A percentile compares a stretch with the other conserved stretches of the same genome.
phyloP scores from a whole-genome alignment of 371 early-diverging fungal species.

The Mucor circinelloides region DNA sequence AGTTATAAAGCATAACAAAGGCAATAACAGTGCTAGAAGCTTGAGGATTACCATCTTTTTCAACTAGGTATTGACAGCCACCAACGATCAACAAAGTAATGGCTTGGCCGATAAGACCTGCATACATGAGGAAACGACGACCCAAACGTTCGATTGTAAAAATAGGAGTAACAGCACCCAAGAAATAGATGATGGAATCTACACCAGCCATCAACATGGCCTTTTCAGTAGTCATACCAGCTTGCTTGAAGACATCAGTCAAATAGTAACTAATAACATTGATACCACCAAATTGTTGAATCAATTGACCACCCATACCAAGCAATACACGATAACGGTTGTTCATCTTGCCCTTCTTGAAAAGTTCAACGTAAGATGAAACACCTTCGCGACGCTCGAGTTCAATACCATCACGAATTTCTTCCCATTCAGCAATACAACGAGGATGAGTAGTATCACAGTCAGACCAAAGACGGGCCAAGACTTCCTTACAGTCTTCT shows the following conservation, averaged over 20 bases:
- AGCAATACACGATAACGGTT: slow-evolving; percentile 46
- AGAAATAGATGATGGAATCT: slow-evolving; percentile 46
- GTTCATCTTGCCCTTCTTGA: slow-evolving; percentile 42
- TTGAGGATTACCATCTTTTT: slow-evolving; percentile 21
- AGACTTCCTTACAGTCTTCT: slow-evolving; percentile 41
- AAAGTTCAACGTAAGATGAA: slow-evolving; percentile 46
- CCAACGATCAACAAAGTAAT: slow-evolving; percentile 46
- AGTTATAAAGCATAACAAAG: slow-evolving; percentile 49
- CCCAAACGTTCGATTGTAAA: slow-evolving; percentile 50
- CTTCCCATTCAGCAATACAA: slow-evolving; percentile 41
- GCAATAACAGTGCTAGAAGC: slow-evolving; percentile 47
- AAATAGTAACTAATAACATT: slow-evolving; percentile 48
- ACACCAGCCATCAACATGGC: slow-evolving; percentile 54
- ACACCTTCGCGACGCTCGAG: slow-evolving; percentile 42
- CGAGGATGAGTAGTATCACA: slow-evolving; percentile 34
- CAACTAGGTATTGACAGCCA: slow-evolving; percentile 41
- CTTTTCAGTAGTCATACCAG: slow-evolving; percentile 44
- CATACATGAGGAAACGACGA: slow-evolving; percentile 49
- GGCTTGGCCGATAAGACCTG: slow-evolving; percentile 38
- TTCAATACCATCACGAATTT: slow-evolving; percentile 41
- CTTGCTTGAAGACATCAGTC: slow-evolving; percentile 46
- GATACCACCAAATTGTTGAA: slow-evolving; percentile 52
- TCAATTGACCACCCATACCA: slow-evolving; percentile 46
- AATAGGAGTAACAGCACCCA: slow-evolving; percentile 55
- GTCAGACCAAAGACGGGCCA: slow-evolving; percentile 42